These are phyloP conservation scores for Oryza australiensis DNA, from an alignment of 176 grass and related monocot genomes.

Conservation along the genomic window DNA sequence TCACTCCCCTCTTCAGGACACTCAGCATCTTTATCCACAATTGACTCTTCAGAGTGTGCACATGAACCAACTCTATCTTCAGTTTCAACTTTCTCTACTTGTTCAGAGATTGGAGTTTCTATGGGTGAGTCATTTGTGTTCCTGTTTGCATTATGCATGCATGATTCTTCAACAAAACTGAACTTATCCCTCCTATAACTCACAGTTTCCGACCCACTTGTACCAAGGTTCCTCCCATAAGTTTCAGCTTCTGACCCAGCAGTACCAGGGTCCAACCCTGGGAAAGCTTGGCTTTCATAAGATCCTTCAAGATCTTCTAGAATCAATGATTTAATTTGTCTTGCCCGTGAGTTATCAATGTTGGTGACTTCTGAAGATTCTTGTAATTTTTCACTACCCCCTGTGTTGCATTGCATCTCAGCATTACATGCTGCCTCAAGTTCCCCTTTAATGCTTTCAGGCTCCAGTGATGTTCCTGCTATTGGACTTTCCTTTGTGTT, in stretches of 20 bases:
- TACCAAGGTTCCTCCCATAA: slow-evolving; percentile 36
- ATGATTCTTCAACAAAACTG: slow-evolving; percentile 31
- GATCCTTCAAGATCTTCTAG: slow-evolving; percentile 45
- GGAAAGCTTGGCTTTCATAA: slow-evolving; percentile 29
- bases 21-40: slow-evolving; percentile 31
- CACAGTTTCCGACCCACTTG: slow-evolving; percentile 18
- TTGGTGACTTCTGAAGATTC: slow-evolving; percentile 42
- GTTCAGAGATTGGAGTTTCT: background rate
- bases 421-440: slow-evolving; percentile 11
- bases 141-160: slow-evolving; percentile 28
- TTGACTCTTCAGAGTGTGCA: slow-evolving; percentile 24
- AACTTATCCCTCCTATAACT: slow-evolving; percentile 48
- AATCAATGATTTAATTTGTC: slow-evolving; percentile 45
- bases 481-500: slow-evolving; percentile 22
- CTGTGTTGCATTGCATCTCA: slow-evolving; percentile 21
- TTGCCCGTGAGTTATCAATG: slow-evolving; percentile 17
- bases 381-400: slow-evolving; percentile 26
- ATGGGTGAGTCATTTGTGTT: slow-evolving; percentile 18
- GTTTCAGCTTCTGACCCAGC: slow-evolving; percentile 30
- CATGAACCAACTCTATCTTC: slow-evolving; percentile 24
- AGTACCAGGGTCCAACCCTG: slow-evolving; percentile 8
- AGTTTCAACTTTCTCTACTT: slow-evolving; percentile 28
- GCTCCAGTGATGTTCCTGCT: slow-evolving; percentile 34
- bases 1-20: slow-evolving; percentile 28
- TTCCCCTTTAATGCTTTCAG: slow-evolving; percentile 34